These are phyloP conservation scores for Nicotiana tabacum DNA, from an alignment of 257 asterid species.

Conservation along the genomic window DNA sequence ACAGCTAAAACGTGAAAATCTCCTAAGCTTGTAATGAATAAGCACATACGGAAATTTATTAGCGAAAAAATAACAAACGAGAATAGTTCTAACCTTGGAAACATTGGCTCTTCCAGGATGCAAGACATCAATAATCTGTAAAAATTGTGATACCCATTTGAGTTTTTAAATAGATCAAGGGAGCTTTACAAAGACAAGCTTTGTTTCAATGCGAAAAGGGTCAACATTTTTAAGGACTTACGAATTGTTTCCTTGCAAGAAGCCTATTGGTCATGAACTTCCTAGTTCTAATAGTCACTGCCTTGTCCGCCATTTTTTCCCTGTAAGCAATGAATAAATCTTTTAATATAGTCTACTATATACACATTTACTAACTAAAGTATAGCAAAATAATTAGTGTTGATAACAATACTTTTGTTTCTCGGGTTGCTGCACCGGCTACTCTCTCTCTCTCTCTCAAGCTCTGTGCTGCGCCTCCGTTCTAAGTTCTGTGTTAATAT, in stretches of 20 bases:
- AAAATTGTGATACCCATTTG: not conserved
- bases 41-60: not conserved
- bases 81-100: slow-evolving; percentile 52
- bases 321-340: not conserved
- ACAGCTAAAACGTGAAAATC: not conserved
- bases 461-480: not conserved
- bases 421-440: not conserved
- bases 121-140: slow-evolving; percentile 73
- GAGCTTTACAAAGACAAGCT: not conserved
- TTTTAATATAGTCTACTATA: not conserved
- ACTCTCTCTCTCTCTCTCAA: not conserved
- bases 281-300: slow-evolving; percentile 79
- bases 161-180: not conserved
- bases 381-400: not conserved
- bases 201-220: not conserved
- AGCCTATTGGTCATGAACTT: slow-evolving; percentile 91
- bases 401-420: not conserved
- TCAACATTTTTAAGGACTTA: slow-evolving; percentile 13
- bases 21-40: not conserved
- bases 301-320: slow-evolving; percentile 80
- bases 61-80: not conserved
- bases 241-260: slow-evolving; percentile 84
- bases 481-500: not conserved
- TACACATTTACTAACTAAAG: not conserved
- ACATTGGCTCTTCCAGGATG: slow-evolving; percentile 93